These are phyloP conservation scores for Phaeomoniella chlamydospora DNA, from an alignment of 2,329 filamentous ascomycete genomes.

Conservation along the genomic window DNA sequence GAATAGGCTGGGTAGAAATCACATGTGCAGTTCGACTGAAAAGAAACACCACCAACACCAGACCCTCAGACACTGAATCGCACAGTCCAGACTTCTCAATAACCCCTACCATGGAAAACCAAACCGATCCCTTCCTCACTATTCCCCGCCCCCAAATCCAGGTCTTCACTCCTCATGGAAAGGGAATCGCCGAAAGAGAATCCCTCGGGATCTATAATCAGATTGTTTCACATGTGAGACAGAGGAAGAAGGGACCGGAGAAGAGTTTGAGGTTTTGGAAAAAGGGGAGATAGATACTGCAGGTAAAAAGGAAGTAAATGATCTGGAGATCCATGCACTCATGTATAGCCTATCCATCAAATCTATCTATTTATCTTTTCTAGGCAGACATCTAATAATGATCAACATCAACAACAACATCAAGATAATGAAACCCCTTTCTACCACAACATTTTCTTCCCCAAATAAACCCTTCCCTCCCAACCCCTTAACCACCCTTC, in stretches of 20 bases:
- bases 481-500: too few relatives aligned
- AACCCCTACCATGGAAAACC: conserved; percentile 1
- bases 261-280: too few relatives aligned
- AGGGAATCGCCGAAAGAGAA: conserved; percentile 45
- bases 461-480: too few relatives aligned
- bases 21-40: conserved; percentile 61
- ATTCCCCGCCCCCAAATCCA: conserved; percentile 58
- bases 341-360: too few relatives aligned
- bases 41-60: conserved; percentile 10
- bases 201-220: conserved; percentile 3
- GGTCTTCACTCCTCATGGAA: conserved; percentile 74
- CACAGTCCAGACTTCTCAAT: conserved; percentile 2
- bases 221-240: background rate
- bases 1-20: conserved; percentile 86
- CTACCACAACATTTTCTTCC: too few relatives aligned
- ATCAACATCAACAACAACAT: too few relatives aligned
- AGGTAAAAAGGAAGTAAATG: too few relatives aligned
- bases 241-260: background rate
- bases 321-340: too few relatives aligned
- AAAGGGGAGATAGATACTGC: too few relatives aligned
- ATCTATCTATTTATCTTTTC: too few relatives aligned
- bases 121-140: conserved; percentile 4
- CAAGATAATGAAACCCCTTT: too few relatives aligned
- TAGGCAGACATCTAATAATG: too few relatives aligned
- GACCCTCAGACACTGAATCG: conserved; percentile 6